Base-by-base conservation (phyloP, 202 grass and related monocot genomes). In the Carex arenaria region DNA sequence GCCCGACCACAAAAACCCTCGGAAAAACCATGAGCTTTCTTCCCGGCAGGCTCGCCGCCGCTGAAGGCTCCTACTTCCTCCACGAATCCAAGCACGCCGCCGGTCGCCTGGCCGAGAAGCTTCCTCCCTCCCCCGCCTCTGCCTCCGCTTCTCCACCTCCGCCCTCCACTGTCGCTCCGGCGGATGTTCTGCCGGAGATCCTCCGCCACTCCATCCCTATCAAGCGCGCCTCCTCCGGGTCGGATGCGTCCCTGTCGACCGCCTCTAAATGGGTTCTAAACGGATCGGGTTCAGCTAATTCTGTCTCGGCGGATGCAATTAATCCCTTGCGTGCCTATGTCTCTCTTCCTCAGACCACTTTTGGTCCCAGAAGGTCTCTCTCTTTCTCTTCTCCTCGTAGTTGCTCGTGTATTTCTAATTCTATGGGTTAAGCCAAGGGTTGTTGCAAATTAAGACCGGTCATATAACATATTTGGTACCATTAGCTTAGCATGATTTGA, bases 181-280 rank as follows among this genome's bases (percentile, higher is more conserved):
- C 52, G 10, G 95, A 98, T 84, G 90, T 98, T 57, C 90, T 98
- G 14, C 95, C 95, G 5, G 95, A 98, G 87, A 91, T 98, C 84
- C 92, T 98, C 79, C 95, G 95, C 76, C 95, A 98, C 89, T 87
- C 89, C 28, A 40, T 98, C 31, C 90, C 95, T 52, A 87, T 98
- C 59, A 90, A 89, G 36, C 84, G 82, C 18, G 31, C 79, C 7
- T 59, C 87, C 4, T 70, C 83, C 3, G 64, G 23, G 0, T 32
- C 79, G 5, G 85, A 88, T 10, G 23, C 90, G 43, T 87, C 92
- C 28, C 85, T 98, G n/a, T 67, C 78, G 11, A 84, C 87, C 14
- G 83, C 89, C 59, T 90, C 92, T 85, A 90, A 89, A 72, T 94
- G 95, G 95, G 11, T 86, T 40, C 72, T 91, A 65, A 59, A 70